Evolutionary conservation across 176 grass and related monocot species (phyloP), one percentile per base, ranked within the genome.

Genomic region (maize (Zea mays)): DNA sequence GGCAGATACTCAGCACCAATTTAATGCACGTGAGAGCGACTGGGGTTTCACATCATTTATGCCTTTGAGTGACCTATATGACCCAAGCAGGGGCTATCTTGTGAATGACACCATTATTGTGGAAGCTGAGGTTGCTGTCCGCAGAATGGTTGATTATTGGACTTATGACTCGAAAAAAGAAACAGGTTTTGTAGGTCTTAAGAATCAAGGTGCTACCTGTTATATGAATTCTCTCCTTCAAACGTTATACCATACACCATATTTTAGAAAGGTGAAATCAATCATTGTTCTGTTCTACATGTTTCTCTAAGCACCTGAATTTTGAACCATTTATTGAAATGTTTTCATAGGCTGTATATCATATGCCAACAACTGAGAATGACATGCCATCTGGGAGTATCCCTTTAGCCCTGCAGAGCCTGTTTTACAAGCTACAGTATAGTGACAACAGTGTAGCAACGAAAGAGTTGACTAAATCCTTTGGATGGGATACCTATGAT

Each of bases 41-140:
- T 98, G 95, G 95, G 95, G 95, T 67, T 98, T 98, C 85, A 98
- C 95, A 75, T 98, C 95, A 39, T 98, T 98, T 84, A 98, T 98
- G 95, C 89, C 95, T 80, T 74, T 98, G 84, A 88, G 95, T 84
- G 95, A 98, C 70, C 62, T 98, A 62, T 98, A 98, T 90, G 95
- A 94, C 42, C 91, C 83, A 75, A 86, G 85, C 75, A 92, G 89
- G 86, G 95, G 95, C 64, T 98, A 94, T 81, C 87, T 98, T 73
- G 48, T 98, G 63, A 90, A 90, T 58, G 95, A 98, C 65, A 98
- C 87, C 2, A 10, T 89, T 73, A 47, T 98, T 57, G 80, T 98
- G 12, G 95, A 98, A 86, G 95, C 95, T 71, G 95, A 98, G 73
- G 95, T 98, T 87, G 85, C 89, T 65, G 91, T 94, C 35, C 89